phyloP scores from a whole-genome alignment of 1,284 basidiomycete genomes.

The Neotropicomus parvogracilis region DNA sequence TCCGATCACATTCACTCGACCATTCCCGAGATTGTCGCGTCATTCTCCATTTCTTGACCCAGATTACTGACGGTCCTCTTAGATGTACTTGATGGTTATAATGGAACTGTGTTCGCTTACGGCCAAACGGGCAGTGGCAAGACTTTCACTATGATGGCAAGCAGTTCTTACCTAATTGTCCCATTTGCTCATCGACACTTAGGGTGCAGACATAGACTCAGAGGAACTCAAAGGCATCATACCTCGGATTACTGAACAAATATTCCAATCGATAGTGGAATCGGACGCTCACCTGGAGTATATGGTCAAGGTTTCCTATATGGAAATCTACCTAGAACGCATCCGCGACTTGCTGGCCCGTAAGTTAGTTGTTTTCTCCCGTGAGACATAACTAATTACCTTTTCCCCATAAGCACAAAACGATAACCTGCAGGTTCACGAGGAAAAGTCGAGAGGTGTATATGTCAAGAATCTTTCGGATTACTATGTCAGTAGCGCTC shows the following conservation, averaged over 20 bases:
- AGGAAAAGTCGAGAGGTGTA: conserved; percentile 96
- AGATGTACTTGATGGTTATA: conserved; percentile 99
- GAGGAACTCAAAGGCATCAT: conserved; percentile 93
- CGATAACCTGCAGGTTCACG: conserved; percentile 97
- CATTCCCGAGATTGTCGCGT: conserved; percentile 5
- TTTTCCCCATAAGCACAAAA: conserved; percentile 73
- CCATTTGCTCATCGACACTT: conserved; percentile 15
- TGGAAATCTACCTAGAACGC: conserved; percentile 99
- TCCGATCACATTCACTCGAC: neutral
- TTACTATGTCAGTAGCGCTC: conserved; percentile 94
- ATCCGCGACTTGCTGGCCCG: conserved; percentile 95
- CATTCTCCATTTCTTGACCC: conserved; percentile 7
- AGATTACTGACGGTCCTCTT: conserved; percentile 20
- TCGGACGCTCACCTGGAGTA: conserved; percentile 97
- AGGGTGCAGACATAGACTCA: conserved; percentile 97
- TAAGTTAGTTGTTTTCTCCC: conserved; percentile 45
- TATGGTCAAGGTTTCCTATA: conserved; percentile 98
- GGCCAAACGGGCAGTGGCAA: conserved; percentile 98
- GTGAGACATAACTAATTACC: neutral
- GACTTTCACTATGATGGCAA: conserved; percentile 96
- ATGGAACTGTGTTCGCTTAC: conserved; percentile 98
- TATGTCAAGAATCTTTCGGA: conserved; percentile 98
- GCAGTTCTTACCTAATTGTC: conserved; percentile 20
- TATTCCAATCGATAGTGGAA: conserved; percentile 95
- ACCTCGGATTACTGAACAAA: conserved; percentile 97